Conservation (phyloP, 257 asterid species). For the Cordia subcordata region DNA sequence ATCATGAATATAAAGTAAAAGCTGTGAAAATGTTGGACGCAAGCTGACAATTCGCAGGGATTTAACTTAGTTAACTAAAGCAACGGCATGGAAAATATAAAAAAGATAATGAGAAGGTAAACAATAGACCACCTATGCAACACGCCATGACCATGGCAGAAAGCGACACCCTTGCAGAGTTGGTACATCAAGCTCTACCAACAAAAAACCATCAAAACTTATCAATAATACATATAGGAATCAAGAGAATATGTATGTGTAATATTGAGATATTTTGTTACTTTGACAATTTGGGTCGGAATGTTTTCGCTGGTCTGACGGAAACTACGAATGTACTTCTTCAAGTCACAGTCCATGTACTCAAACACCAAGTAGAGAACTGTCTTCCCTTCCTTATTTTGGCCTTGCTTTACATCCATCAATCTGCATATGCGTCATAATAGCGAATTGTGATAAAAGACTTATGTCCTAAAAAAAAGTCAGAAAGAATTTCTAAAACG, state of each 20-base stretch:
- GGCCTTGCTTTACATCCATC: slow-evolving; percentile 81
- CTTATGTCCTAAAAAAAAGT: background rate
- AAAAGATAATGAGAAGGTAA: background rate
- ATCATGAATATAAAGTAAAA: background rate
- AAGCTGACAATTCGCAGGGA: background rate
- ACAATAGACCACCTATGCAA: slow-evolving; percentile 55
- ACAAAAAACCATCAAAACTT: background rate
- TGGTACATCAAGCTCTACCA: slow-evolving; percentile 85
- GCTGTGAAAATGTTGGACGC: background rate
- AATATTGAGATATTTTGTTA: too few species aligned
- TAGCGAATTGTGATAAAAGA: background rate
- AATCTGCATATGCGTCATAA: too few species aligned
- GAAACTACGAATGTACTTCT: slow-evolving; percentile 34
- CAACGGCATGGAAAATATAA: background rate
- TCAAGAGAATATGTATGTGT: too few species aligned
- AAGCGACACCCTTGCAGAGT: slow-evolving; percentile 93
- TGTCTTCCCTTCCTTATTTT: slow-evolving; percentile 72
- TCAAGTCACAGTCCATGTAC: slow-evolving; percentile 78
- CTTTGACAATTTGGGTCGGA: background rate
- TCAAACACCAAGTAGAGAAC: slow-evolving; percentile 80
- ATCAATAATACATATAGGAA: too few species aligned
- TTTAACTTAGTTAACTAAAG: background rate
- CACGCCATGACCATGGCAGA: slow-evolving; percentile 97
- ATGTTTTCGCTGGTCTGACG: background rate
- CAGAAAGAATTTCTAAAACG: background rate